Evolutionary conservation across 1,284 basidiomycete species (phyloP).

Genomic region (Rugosomyces carneus): DNA sequence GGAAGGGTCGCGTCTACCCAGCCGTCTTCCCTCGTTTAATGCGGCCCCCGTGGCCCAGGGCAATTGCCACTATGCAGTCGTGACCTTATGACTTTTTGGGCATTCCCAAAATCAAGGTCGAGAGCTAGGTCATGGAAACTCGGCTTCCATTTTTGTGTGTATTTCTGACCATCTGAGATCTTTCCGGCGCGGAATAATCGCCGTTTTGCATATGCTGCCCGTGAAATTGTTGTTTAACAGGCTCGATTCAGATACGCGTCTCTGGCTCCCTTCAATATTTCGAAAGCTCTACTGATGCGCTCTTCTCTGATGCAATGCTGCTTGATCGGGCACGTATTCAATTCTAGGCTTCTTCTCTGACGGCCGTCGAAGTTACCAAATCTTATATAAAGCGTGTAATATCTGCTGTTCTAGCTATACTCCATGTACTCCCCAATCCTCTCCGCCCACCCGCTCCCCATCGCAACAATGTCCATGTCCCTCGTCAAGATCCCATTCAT

Average conservation of each 20-base stretch:
- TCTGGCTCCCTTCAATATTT: slow-evolving; percentile 1
- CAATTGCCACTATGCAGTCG: not conserved
- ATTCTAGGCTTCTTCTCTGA: slow-evolving; percentile 3
- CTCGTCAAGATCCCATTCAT: slow-evolving; percentile 23
- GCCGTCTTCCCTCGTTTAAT: not conserved
- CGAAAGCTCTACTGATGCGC: not conserved
- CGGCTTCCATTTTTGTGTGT: slow-evolving; percentile 1
- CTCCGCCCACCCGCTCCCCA: not conserved
- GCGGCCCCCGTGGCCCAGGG: not conserved
- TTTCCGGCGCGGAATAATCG: slow-evolving; percentile 12
- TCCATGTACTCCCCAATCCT: not conserved
- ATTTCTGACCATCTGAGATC: slow-evolving; percentile 16
- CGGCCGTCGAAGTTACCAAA: not conserved
- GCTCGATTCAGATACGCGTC: slow-evolving; percentile 1
- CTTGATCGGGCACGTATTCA: slow-evolving; percentile 4
- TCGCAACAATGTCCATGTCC: slow-evolving; percentile 8
- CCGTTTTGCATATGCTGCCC: slow-evolving; percentile 14
- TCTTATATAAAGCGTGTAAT: slow-evolving; percentile 1
- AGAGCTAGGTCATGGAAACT: slow-evolving; percentile 5
- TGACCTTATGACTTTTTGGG: not conserved
- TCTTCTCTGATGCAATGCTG: slow-evolving; percentile 4
- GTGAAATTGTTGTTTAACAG: not conserved
- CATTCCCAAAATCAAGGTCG: slow-evolving; percentile 1
- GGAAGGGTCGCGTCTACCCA: not conserved
- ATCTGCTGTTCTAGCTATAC: not conserved